Evolutionary conservation across 306 rosid species (phyloP), one percentile per base, ranked within the genome.

Genomic region (Gynostemma pentaphyllum): DNA sequence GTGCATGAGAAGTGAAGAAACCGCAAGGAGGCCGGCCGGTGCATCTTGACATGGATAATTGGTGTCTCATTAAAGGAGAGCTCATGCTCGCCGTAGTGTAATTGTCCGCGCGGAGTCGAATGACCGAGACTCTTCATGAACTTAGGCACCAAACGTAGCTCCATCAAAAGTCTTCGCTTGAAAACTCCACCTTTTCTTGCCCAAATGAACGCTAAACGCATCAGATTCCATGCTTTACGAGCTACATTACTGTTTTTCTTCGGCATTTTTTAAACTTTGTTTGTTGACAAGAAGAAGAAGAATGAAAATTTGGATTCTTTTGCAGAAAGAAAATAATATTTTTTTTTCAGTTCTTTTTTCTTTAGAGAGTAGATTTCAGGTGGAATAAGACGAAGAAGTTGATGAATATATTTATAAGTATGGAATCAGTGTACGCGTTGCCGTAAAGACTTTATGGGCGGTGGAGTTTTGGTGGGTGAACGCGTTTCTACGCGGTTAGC

Each of bases 61-160:
- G 98, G 94, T 0, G 94, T 92, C 76, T 84, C 28, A 7, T 92
- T 90, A 46, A 92, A 92, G 13, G 98, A 92, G 3, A 92, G 85
- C 79, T 92, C 78, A 0, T 89, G 85, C 55, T 92, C 98, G 4
- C 70, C 75, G 64, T 82, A 85, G 46, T 80, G 68, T 15, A 87
- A 71, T 0, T 71, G 81, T 14, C 8, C 56, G 0, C 66, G 69
- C 0, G 60, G 62, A 0, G 67, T 45, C 0, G 69, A 11, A 44
- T 68, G 76, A 40, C 79, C 80, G 1, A 85, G 72, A 4, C 75
- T 76, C 72, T 73, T 86, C 19, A 84, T 61, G 56, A 82, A 79
- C 70, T 82, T 83, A 2, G 95, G 85, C 1, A 91, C 68, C 9
- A 80, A 65, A 21, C 86, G 83, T 3, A 85, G 82, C 41, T 92